Base-by-base conservation (phyloP, 1,284 basidiomycete genomes). In the Sphaerobolus stellatus region DNA sequence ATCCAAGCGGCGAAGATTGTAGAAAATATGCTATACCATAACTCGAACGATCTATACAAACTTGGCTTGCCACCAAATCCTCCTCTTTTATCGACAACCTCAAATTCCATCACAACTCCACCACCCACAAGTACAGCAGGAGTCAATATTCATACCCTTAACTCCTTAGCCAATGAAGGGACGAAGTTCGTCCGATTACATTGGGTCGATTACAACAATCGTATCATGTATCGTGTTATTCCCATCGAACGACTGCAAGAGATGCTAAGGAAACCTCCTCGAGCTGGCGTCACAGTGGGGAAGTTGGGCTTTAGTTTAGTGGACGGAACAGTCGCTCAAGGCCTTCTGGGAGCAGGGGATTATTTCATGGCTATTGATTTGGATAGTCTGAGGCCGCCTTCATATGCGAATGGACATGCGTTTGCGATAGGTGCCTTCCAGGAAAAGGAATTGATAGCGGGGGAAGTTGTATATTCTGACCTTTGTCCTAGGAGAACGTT, bases 11-110 rank as follows among this genome's bases (percentile, higher is more conserved):
- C 79, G 16, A 57, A 58, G 3, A 75, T 84, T 40, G 75, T 79
- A 2, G 68, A 81, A 58, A 72, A 76, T 16, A 74, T 76, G 2
- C 68, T 87, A 25, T 86, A 86, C 63, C 71, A 81, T 53, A 87
- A 81, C 48, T 75, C 84, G 13, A 83, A 83, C 60, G 70, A 64
- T 34, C 56, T 86, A 6, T 87, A 88, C 63, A 71, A 73, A 5
- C 70, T 88, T 27, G 74, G 71, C 1, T 67, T 84, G 20, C 16
- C 34, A 20, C 52, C 46, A 16, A 22, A 29, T 7, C 13, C 8
- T 30, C n/a, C n/a, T n/a, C n/a, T n/a, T n/a, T n/a, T n/a, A n/a
- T n/a, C n/a, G n/a, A n/a, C n/a, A n/a, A 54, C 52, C 3, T 38
- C 11, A 11, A 29, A 46, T 31, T 36, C 9, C 22, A 29, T 53